These are phyloP conservation scores for Pichia occidentalis DNA, from an alignment of 805 yeast species.

Conservation along the genomic window DNA sequence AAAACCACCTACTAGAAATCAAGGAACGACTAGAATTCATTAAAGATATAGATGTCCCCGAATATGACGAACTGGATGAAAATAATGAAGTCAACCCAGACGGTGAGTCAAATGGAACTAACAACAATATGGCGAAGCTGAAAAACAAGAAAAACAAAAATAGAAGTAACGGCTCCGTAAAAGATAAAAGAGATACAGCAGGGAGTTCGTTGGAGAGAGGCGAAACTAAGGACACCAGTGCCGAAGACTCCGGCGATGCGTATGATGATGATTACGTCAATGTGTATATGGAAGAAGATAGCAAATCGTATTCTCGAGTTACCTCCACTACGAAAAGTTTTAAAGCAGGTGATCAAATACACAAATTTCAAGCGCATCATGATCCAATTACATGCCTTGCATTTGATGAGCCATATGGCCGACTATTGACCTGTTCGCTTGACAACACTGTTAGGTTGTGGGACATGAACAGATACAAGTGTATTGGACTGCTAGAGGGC, in stretches of 20 bases:
- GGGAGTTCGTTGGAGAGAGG: no score
- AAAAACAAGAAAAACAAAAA: slow-evolving; percentile 13
- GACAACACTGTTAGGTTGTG: slow-evolving; percentile 79
- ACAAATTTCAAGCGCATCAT: slow-evolving; percentile 45
- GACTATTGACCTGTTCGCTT: slow-evolving; percentile 66
- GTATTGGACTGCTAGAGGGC: slow-evolving; percentile 49
- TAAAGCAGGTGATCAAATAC: slow-evolving; percentile 50
- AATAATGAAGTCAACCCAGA: background rate
- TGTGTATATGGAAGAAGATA: slow-evolving; percentile 11
- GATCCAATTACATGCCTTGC: slow-evolving; percentile 52
- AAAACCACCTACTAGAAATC: slow-evolving; percentile 39
- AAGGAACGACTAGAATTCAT: slow-evolving; percentile 39
- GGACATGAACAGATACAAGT: slow-evolving; percentile 60
- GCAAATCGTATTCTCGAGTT: slow-evolving; percentile 32
- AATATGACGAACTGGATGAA: slow-evolving; percentile 19
- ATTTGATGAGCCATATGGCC: slow-evolving; percentile 70
- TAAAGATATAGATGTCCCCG: slow-evolving; percentile 30
- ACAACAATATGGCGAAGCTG: background rate
- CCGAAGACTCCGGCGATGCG: slow-evolving; percentile 30
- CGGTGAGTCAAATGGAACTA: background rate
- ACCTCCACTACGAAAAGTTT: slow-evolving; percentile 41
- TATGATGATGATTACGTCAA: slow-evolving; percentile 23
- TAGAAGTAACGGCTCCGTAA: no score
- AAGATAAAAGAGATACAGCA: no score
- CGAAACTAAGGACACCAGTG: slow-evolving; percentile 31